These are phyloP conservation scores for Phytophthora colocasiae DNA, from an alignment of 352 stramenopile genomes.

Conservation along the genomic window DNA sequence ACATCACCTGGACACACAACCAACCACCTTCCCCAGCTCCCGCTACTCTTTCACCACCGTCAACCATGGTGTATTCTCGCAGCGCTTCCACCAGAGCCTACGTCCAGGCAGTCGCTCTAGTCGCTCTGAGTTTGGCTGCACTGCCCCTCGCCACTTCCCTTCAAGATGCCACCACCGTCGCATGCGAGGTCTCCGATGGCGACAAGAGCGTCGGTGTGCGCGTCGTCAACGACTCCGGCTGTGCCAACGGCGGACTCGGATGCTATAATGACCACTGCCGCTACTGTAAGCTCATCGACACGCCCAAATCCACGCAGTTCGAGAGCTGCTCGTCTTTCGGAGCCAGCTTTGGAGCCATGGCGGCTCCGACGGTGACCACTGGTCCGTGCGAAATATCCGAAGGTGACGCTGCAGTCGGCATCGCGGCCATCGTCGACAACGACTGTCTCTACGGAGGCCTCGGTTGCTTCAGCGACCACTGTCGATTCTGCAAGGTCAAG, in stretches of 20 bases:
- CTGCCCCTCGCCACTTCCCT: slow-evolving; percentile 16
- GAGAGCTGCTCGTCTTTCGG: slow-evolving; percentile 44
- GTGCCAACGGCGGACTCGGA: slow-evolving; percentile 38
- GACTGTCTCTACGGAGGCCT: slow-evolving; percentile 47
- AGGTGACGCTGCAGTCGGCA: slow-evolving; percentile 36
- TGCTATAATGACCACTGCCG: slow-evolving; percentile 47
- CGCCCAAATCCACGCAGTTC: slow-evolving; percentile 39
- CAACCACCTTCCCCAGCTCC: slow-evolving; percentile 1
- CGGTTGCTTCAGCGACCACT: slow-evolving; percentile 47
- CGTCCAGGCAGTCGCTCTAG: slow-evolving; percentile 23
- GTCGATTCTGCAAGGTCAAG: slow-evolving; percentile 48
- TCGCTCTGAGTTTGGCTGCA: slow-evolving; percentile 14
- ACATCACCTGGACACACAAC: slow-evolving; percentile 13
- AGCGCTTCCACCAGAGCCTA: slow-evolving; percentile 27
- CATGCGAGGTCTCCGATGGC: slow-evolving; percentile 26
- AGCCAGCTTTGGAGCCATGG: slow-evolving; percentile 26
- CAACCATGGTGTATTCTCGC: slow-evolving; percentile 35
- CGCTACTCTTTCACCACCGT: not conserved
- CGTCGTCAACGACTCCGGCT: slow-evolving; percentile 34
- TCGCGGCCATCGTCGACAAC: slow-evolving; percentile 33
- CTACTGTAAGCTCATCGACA: slow-evolving; percentile 50
- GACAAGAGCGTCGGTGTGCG: slow-evolving; percentile 43
- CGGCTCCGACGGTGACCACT: slow-evolving; percentile 19
- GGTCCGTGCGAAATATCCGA: slow-evolving; percentile 30
- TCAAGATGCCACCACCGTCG: not conserved